Evolutionary conservation across 208 protist species (phyloP), one percentile per base, ranked within the genome.

Genomic region (Leishmania martiniquensis): DNA sequence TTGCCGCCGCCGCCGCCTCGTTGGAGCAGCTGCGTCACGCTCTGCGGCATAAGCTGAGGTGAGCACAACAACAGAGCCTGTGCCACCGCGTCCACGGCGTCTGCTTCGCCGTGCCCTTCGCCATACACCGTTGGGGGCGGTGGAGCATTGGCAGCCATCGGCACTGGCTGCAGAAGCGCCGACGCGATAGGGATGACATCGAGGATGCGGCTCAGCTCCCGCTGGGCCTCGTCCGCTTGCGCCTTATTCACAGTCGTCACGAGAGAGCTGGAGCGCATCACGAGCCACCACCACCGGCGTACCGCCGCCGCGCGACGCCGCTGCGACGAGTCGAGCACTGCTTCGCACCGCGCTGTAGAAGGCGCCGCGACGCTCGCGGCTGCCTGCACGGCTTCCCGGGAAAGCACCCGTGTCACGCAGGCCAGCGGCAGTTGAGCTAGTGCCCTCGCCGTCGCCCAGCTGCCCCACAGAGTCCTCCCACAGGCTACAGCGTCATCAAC

Each of bases 241-340:
- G 49, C 65, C 13, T 73, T 32, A 69, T 89, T 89, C 39, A 89
- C 75, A 15, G 70, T 74, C 7, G 74, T 63, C 20, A 89, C 85
- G 25, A 89, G 74, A 4, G 68, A 72, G 57, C 84, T 77, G 34
- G 71, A 82, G 45, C 80, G 81, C 76, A 89, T 67, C 42, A 84
- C 66, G 60, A 85, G 75, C 80, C 81, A 75, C 85, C 85, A 89
- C 84, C 80, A 88, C 70, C 75, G 72, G 75, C 80, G 80, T 62
- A 65, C 71, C 72, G 63, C 39, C 34, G 59, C 37, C 57, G 29
- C 20, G 32, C 52, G 20, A 25, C 76, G 6, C 34, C 47, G 42
- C 44, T 32, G 47, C 25, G 6, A 52, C 71, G 3, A 52, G 62
- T 51, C 62, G 34, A 17, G 37, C 13, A 42, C 37, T 1, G 15